Percentiles rank a stretch among this genome's conserved stretches.
These are phyloP conservation scores for Aureobasidium melanogenum DNA, from an alignment of 2,329 filamentous ascomycete genomes.

Conservation along the genomic window DNA sequence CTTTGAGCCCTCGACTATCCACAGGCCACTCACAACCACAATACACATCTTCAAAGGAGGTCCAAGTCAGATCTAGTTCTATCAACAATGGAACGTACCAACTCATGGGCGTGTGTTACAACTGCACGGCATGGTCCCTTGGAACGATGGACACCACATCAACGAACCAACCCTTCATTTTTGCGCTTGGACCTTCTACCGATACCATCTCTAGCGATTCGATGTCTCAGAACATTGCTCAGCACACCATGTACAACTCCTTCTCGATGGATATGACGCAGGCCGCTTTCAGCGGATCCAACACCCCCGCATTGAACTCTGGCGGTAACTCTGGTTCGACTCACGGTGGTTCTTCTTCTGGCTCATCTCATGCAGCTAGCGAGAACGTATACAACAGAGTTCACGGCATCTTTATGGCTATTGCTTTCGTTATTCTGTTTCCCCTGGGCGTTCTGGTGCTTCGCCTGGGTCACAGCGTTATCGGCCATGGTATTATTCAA, in stretches of 20 bases:
- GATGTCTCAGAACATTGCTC: conserved; percentile 25
- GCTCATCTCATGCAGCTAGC: neutral
- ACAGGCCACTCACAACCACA: conserved; percentile 28
- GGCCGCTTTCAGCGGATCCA: conserved; percentile 21
- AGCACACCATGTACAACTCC: conserved; percentile 30
- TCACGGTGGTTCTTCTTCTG: conserved; percentile 13
- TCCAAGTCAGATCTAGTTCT: conserved; percentile 23
- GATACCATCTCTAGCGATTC: conserved; percentile 22
- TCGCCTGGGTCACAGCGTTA: conserved; percentile 31
- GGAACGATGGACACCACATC: conserved; percentile 27
- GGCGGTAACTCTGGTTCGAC: neutral
- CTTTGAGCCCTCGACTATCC: conserved; percentile 29
- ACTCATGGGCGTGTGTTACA: conserved; percentile 30
- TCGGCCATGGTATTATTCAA: conserved; percentile 34
- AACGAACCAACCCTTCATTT: conserved; percentile 31
- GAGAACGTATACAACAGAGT: neutral
- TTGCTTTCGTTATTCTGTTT: conserved; percentile 29
- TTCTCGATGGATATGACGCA: conserved; percentile 34
- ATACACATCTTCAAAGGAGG: conserved; percentile 21
- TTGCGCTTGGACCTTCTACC: conserved; percentile 31
- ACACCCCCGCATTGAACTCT: neutral
- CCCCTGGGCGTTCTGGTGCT: conserved; percentile 29
- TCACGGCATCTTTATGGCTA: conserved; percentile 27
- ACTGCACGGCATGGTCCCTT: conserved; percentile 29
- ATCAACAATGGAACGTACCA: conserved; percentile 19